Evolutionary conservation across 2,329 filamentous ascomycete species (phyloP).

Genomic region (Venturiaceae sp.): DNA sequence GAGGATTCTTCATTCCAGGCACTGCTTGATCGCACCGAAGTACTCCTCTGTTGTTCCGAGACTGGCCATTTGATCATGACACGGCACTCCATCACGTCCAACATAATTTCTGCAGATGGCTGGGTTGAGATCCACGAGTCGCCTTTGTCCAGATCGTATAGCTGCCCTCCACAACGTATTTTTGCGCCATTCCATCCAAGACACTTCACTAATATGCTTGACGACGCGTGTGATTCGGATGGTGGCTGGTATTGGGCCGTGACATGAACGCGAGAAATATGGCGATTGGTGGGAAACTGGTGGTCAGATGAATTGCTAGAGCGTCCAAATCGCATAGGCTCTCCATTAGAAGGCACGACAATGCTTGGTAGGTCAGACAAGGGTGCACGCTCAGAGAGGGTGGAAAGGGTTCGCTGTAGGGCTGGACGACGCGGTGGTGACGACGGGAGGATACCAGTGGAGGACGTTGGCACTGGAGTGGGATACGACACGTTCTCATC

Average conservation of each 20-base stretch:
- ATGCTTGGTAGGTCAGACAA: conserved; percentile 76
- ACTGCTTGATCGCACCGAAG: conserved; percentile 52
- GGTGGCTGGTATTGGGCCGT: conserved; percentile 74
- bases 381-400: conserved; percentile 69
- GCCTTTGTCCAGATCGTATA: conserved; percentile 77
- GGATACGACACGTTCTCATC: conserved; percentile 61
- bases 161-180: conserved; percentile 80
- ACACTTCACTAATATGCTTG: conserved; percentile 81
- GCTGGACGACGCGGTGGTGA: conserved; percentile 51
- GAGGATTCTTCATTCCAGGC: conserved; percentile 50
- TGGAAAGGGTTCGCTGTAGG: conserved; percentile 52
- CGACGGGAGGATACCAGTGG: conserved; percentile 81
- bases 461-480: conserved; percentile 88
- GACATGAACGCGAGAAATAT: conserved; percentile 90
- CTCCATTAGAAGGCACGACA: conserved; percentile 71
- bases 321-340: conserved; percentile 76
- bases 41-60: conserved; percentile 31
- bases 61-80: conserved; percentile 85
- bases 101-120: conserved; percentile 79
- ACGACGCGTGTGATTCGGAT: conserved; percentile 55
- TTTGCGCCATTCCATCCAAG: conserved; percentile 94
- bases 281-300: conserved; percentile 82
- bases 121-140: conserved; percentile 87
- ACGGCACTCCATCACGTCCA: conserved; percentile 88
- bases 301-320: conserved; percentile 95